Base-by-base conservation (phyloP, 306 rosid species). In the Canavalia gladiata region DNA sequence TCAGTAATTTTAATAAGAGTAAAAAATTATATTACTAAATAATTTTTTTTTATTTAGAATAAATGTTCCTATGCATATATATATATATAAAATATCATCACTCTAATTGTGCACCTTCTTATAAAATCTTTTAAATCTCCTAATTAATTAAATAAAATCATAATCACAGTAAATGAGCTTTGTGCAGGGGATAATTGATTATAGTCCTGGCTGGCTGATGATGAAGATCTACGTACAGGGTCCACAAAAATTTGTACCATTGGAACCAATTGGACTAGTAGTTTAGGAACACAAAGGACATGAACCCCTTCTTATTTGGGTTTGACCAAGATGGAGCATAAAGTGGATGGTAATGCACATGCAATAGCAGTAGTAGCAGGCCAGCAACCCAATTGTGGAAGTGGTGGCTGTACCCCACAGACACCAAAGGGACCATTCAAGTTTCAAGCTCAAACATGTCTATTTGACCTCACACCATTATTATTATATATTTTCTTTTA, bases 311-410 rank as follows among this genome's bases (percentile, higher is more conserved):
- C 78, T 58, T 51, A 72, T 56, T 31, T 29, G 90, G 89, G 82
- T 84, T 89, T 86, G 92, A 86, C 91, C 75, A 39, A 55, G 31
- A 34, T 34, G 47, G 76, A 81, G 64, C 68, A 68, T 30, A 62
- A 41, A 65, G 49, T 54, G 28, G 30, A 49, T 51, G 66, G 67
- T 13, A 28, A 0, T 71, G 83, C 88, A 85, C 88, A 81, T 85
- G 88, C 88, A 79, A 6, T 3, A 4, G 55, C 68, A 69, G 64
- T 29, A n/a, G 55, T 5, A 59, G 62, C 43, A 31, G 62, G 43
- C 35, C 25, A 64, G 35, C 57, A 28, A 52, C 72, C 65, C 78
- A 47, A 59, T 80, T 68, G 59, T 41, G 65, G 41, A 45, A 75
- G 25, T 58, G 63, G 72, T 81, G 74, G 75, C 63, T 79, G 51